A percentile compares a stretch with the other conserved stretches of the same genome.
Evolutionary conservation across 176 grass and related monocot genomes (phyloP).

Genomic region (Eleusine indica): DNA sequence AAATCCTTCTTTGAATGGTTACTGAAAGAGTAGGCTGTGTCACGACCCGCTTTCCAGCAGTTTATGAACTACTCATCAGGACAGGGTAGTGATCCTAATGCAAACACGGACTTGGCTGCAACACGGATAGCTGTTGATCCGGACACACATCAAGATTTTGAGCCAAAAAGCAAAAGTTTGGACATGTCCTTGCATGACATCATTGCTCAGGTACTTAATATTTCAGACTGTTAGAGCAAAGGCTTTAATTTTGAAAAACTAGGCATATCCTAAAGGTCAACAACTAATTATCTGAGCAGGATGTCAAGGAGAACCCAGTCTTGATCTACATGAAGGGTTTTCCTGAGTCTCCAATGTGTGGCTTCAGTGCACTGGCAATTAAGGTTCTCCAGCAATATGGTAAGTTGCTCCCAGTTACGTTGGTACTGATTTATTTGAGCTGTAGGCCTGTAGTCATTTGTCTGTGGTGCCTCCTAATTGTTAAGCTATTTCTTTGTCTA

Average conservation of each 20-base stretch:
- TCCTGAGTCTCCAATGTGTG: constrained; percentile 81
- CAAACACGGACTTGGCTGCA: constrained; percentile 24
- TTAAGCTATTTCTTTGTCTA: constrained; percentile 33
- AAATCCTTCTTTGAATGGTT: constrained; percentile 25
- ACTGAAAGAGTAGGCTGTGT: constrained; percentile 41
- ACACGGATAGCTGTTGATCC: constrained; percentile 57
- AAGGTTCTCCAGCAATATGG: constrained; percentile 90
- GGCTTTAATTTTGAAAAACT: not conserved
- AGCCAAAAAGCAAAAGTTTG: constrained; percentile 64
- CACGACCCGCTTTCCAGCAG: constrained; percentile 44
- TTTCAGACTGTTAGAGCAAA: constrained; percentile 1
- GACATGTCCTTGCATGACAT: constrained; percentile 53
- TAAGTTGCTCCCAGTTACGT: constrained; percentile 32
- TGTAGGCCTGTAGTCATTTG: not conserved
- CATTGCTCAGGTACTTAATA: constrained; percentile 48
- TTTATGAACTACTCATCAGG: constrained; percentile 51
- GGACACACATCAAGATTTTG: constrained; percentile 79
- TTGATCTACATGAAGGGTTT: constrained; percentile 94
- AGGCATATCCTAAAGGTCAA: constrained; percentile 4
- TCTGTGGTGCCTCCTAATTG: not conserved
- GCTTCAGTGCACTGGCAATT: constrained; percentile 91
- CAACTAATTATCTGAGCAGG: constrained; percentile 43
- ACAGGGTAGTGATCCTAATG: constrained; percentile 38
- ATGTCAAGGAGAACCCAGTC: constrained; percentile 83
- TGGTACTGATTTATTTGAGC: not conserved